Conservation (phyloP, 78 protist genomes). For the Protostelium mycophagum region DNA sequence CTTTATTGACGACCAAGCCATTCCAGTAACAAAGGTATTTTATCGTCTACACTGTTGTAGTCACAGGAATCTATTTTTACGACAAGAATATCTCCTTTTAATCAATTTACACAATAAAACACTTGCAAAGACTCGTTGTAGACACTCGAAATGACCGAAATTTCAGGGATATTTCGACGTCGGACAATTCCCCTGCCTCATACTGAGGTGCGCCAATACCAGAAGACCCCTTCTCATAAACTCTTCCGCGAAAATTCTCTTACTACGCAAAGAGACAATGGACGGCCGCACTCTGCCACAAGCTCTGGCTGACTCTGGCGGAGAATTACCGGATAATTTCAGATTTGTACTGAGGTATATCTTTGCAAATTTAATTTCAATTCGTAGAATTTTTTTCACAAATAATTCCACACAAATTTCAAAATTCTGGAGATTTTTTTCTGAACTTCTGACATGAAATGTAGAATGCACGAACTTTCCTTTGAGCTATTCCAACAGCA, state of each 20-base stretch:
- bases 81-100: no score
- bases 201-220: neutral
- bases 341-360: neutral
- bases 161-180: neutral
- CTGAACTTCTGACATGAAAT: no score
- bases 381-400: no score
- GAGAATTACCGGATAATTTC: neutral
- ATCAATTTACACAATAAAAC: no score
- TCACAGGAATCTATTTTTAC: no score
- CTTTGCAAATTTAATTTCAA: no score
- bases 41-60: no score
- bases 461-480: neutral
- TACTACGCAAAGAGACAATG: neutral
- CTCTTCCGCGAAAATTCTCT: neutral
- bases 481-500: neutral
- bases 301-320: neutral
- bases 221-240: neutral
- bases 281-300: neutral
- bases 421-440: no score
- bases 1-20: neutral
- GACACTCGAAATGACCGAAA: no score
- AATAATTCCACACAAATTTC: no score
- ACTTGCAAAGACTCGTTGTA: no score
- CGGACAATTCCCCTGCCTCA: conserved; percentile 1
- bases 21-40: neutral